Evolutionary conservation across 2,329 filamentous ascomycete genomes (phyloP), one percentile per base, ranked within the genome.

Genomic region (Penicillium sp.): DNA sequence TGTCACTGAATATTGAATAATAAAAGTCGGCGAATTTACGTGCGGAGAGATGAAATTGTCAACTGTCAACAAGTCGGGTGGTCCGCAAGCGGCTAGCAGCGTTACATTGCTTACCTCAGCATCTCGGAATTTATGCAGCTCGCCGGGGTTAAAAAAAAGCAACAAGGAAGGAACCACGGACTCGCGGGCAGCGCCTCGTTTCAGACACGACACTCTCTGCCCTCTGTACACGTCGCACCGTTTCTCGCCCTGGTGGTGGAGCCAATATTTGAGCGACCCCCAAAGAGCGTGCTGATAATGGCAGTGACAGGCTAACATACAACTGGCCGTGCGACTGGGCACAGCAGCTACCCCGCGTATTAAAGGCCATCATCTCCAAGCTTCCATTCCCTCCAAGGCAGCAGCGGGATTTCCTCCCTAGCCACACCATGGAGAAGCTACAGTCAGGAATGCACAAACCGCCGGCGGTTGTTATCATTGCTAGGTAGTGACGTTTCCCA

Each of bases 391-490:
- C 9, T 43, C 5, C 5, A 40, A 40, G 33, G 14, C 33, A 38
- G n/a, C n/a, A 18, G 18, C n/a, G 8, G 33, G 16, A 38, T 4
- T 11, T 43, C 40, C 21, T 43, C 40, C 23, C 18, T 12, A 23
- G 40, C 18, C 18, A 2, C 40, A 43, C 3, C 5, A 55, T 47
- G 24, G 52, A 55, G 16, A 47, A 16, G 23, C 11, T 35, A 12
- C 52, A 48, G 6, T 30, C 74, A 71, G 71, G 66, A 65, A 8
- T 33, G 51, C 33, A 24, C 33, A 75, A 73, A 55, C 66, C 71
- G 58, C 74, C 74, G 9, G 66, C 72, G 7, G 72, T 74, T 24
- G 67, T 77, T 50, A 70, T 77, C 49, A 74, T 77, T 57, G 74
- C 68, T 45, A 71, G 75, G 75, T 77, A 64, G 35, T 61, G 53